phyloP scores from a whole-genome alignment of 306 rosid species.

The Lathyrus sativus region DNA sequence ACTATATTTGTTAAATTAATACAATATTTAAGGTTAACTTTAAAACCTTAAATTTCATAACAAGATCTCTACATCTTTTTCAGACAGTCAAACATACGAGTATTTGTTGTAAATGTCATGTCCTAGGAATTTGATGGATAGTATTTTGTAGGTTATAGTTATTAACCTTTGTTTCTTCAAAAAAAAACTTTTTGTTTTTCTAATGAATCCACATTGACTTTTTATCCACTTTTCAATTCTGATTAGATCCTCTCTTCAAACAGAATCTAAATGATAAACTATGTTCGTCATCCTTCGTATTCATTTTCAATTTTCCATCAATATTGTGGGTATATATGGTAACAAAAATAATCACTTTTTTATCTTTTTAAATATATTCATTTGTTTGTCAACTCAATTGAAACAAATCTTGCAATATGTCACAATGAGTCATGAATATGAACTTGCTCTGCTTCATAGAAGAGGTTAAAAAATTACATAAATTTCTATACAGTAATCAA shows the following conservation, averaged over 20 bases:
- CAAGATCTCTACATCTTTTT: background rate
- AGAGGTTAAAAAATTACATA: background rate
- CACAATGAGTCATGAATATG: background rate
- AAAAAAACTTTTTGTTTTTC: slow-evolving; percentile 33
- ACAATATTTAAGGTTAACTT: too few species aligned
- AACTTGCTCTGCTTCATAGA: background rate
- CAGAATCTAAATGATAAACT: slow-evolving; percentile 63
- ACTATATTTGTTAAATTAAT: too few species aligned
- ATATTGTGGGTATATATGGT: background rate
- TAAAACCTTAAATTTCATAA: background rate
- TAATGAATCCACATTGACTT: slow-evolving; percentile 66
- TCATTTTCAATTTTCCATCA: background rate
- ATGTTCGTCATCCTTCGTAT: slow-evolving; percentile 39
- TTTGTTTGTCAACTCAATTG: slow-evolving; percentile 16
- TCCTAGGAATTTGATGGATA: slow-evolving; percentile 38
- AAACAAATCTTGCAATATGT: slow-evolving; percentile 2
- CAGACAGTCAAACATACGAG: slow-evolving; percentile 25
- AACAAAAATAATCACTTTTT: background rate
- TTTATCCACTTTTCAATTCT: slow-evolving; percentile 49
- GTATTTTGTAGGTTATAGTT: slow-evolving; percentile 30
- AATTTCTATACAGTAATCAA: too few species aligned
- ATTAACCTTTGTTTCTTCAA: background rate
- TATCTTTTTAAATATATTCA: too few species aligned
- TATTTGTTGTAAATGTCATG: slow-evolving; percentile 36
- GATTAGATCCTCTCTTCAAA: slow-evolving; percentile 66